Base-by-base conservation (phyloP, 2,329 filamentous ascomycete genomes). In the Talaromyces sp. region DNA sequence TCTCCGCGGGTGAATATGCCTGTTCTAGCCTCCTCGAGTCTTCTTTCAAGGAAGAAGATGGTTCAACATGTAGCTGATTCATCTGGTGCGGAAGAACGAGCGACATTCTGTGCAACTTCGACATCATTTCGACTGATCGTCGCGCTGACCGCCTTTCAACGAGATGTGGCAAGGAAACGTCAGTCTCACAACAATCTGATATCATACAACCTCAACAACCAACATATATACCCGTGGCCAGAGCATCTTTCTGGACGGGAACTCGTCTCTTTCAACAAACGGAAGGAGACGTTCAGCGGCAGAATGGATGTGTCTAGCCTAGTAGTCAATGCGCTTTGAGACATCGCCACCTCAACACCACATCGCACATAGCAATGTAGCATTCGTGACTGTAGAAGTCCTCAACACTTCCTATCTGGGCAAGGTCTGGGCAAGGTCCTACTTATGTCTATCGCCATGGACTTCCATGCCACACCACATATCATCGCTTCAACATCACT, bases 381-480 rank as follows among this genome's bases (percentile, higher is more conserved):
- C 58, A 40, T 61, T 59, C 27, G 45, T 36, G 43, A 49, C 58
- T 36, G 58, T 49, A 61, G 58, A 34, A 61, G 56, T 59, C 25
- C 54, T 40, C n/a, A 49, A 27, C 15, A 51, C 22, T 27, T 51
- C 25, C 22, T 15, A 5, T 53, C 15, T 29, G 7, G 49, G 49
- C 17, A 53, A 31, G 2, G 15, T 53, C 15, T 29, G 7, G 49
- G 49, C 17, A 53, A 31, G 2, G 15, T 17, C 7, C 27, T 31
- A 5, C 11, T 49, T 27, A 25, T 51, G 45, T 47, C 45, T 51
- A 13, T 17, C 8, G 11, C n/a, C 27, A 13, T n/a, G n/a, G 1
- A 53, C 11, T 31, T 11, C 25, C 15, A 31, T n/a, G 49, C 49
- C 25, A 31, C 13, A 31, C 25, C 17, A 53, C 27, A n/a, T 53